These are phyloP conservation scores for Ampelocalamus luodianensis DNA, from an alignment of 176 grass and related monocot genomes.

Conservation along the genomic window DNA sequence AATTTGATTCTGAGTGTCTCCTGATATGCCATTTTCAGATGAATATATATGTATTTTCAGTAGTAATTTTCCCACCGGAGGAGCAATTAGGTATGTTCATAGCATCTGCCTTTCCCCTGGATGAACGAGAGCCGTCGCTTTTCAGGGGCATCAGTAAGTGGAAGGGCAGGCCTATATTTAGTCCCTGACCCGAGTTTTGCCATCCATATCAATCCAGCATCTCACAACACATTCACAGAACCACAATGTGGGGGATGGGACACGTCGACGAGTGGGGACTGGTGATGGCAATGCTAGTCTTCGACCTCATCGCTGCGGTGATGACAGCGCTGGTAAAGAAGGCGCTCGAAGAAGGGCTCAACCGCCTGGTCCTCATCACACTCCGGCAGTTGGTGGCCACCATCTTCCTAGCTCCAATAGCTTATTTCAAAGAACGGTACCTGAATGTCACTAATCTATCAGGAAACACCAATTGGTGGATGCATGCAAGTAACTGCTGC, in stretches of 20 bases:
- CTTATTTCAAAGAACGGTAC: constrained; percentile 78
- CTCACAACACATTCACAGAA: neutral
- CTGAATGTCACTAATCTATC: neutral
- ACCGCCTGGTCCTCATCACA: constrained; percentile 74
- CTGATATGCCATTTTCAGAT: neutral
- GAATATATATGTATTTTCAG: neutral
- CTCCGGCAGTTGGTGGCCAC: constrained; percentile 76
- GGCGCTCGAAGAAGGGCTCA: constrained; percentile 66
- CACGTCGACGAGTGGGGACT: constrained; percentile 45
- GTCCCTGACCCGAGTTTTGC: neutral
- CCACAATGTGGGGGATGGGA: constrained; percentile 16
- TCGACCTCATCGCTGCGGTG: constrained; percentile 56
- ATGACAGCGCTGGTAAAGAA: constrained; percentile 83
- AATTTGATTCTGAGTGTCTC: constrained; percentile 27
- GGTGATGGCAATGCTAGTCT: constrained; percentile 59
- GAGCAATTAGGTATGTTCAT: constrained; percentile 13
- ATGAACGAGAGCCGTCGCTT: constrained; percentile 44
- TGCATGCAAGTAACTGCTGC: too few relatives aligned
- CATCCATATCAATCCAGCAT: neutral
- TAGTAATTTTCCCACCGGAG: neutral
- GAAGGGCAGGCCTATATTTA: constrained; percentile 14
- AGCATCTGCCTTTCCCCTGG: neutral
- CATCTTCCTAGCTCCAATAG: constrained; percentile 72
- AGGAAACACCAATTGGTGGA: neutral
- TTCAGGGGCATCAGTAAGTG: constrained; percentile 12